A percentile compares a stretch with the other conserved stretches of the same genome.
Conservation (phyloP, 768 basidiomycete genomes). For the Hericium coralloides region DNA sequence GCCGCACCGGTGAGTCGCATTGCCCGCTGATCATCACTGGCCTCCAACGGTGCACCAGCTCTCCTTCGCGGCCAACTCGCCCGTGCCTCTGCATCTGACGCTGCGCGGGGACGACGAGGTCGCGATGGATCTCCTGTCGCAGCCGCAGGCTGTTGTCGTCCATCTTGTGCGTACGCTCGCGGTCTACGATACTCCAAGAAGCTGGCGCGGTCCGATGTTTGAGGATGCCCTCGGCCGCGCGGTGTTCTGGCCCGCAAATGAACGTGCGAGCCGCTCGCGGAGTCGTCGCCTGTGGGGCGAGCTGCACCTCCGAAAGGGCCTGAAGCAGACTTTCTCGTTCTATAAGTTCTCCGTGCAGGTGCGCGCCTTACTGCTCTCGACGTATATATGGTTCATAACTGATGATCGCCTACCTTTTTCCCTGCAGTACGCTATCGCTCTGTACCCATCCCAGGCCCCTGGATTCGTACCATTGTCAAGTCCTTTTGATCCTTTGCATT, state of each 20-base stretch:
- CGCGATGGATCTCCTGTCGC: background rate
- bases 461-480: constrained; percentile 29
- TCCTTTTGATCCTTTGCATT: constrained; percentile 25
- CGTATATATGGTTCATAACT: background rate
- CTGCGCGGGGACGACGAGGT: background rate
- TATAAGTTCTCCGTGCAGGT: constrained; percentile 41
- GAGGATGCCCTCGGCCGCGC: constrained; percentile 31
- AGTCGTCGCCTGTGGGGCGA: constrained; percentile 40
- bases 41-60: background rate
- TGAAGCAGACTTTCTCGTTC: constrained; percentile 37
- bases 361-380: constrained; percentile 11
- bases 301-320: constrained; percentile 33
- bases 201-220: constrained; percentile 20
- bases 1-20: background rate
- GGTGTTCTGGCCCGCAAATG: constrained; percentile 39
- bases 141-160: constrained; percentile 1
- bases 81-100: constrained; percentile 8
- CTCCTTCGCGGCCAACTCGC: constrained; percentile 5
- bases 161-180: constrained; percentile 6
- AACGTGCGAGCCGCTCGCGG: constrained; percentile 21
- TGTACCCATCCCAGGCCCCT: constrained; percentile 31
- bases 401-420: background rate
- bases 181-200: background rate
- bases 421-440: constrained; percentile 34
- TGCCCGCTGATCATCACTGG: background rate